phyloP scores from a whole-genome alignment of 2,329 filamentous ascomycete genomes.

The Lasiodiplodia sp. region DNA sequence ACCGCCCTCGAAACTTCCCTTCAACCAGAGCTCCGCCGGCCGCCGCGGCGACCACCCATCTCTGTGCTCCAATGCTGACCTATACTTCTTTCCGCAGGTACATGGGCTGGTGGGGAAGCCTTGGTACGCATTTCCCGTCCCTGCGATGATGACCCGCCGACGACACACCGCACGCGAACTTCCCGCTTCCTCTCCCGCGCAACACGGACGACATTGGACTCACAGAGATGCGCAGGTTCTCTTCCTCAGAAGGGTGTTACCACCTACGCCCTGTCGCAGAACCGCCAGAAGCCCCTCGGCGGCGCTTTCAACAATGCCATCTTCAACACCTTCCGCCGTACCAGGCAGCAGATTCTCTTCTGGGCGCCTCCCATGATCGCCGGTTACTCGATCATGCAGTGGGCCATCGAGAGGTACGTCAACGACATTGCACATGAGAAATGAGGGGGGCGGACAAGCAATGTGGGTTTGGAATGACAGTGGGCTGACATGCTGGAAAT shows the following conservation, averaged over 20 bases:
- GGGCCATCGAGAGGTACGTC: conserved; percentile 80
- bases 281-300: conserved; percentile 88
- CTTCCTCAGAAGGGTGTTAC: conserved; percentile 66
- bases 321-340: conserved; percentile 95
- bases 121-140: conserved; percentile 30
- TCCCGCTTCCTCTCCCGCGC: not conserved
- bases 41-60: conserved; percentile 8
- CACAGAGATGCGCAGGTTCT: conserved; percentile 27
- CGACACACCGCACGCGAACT: conserved; percentile 8
- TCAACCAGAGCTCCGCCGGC: conserved; percentile 3
- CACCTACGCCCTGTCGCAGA: conserved; percentile 79
- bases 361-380: conserved; percentile 78
- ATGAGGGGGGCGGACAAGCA: not conserved
- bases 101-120: conserved; percentile 34
- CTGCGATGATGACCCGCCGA: not conserved
- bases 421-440: not conserved
- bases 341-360: conserved; percentile 87
- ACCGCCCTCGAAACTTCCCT: conserved; percentile 1
- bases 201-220: not conserved
- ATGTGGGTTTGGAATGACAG: not conserved
- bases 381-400: conserved; percentile 85
- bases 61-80: conserved; percentile 30
- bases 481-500: conserved; percentile 15
- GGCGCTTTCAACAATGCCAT: conserved; percentile 79
- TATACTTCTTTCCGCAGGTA: conserved; percentile 31